These are phyloP conservation scores for Diddensiella santjacobensis DNA, from an alignment of 805 yeast species.

Conservation along the genomic window DNA sequence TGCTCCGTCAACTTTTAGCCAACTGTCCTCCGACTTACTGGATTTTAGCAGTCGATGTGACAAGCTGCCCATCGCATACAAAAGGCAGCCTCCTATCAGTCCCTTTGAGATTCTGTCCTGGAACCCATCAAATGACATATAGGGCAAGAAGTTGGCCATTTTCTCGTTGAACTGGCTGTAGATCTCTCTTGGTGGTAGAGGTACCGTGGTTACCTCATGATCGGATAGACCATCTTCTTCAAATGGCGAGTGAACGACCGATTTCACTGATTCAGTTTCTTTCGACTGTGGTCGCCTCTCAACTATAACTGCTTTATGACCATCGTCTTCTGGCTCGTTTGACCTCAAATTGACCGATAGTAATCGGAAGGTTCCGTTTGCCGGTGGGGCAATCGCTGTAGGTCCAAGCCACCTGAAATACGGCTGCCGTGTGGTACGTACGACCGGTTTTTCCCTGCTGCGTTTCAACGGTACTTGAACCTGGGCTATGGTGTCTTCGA, in stretches of 20 bases:
- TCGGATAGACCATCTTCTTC: conserved; percentile 1
- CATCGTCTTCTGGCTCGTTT: conserved; percentile 10
- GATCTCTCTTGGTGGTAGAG: conserved; percentile 16
- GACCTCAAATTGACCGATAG: conserved; percentile 27
- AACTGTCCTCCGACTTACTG: not conserved
- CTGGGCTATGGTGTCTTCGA: not conserved
- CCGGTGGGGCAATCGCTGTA: conserved; percentile 31
- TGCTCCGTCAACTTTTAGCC: conserved; percentile 11
- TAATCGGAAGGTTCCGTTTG: conserved; percentile 26
- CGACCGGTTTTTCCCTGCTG: conserved; percentile 1
- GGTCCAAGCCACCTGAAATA: conserved; percentile 32
- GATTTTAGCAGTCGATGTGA: conserved; percentile 17
- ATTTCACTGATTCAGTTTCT: not conserved
- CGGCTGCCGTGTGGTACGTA: conserved; percentile 25
- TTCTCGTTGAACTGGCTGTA: conserved; percentile 20
- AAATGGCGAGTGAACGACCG: not conserved
- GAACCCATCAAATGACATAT: conserved; percentile 21
- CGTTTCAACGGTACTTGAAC: not conserved
- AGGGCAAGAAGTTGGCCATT: conserved; percentile 26
- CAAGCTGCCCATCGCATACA: conserved; percentile 28
- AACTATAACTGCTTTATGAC: conserved; percentile 10
- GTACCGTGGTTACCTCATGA: not conserved
- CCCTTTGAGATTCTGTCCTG: conserved; percentile 22
- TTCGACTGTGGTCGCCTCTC: conserved; percentile 7
- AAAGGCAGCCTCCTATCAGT: conserved; percentile 24